Percentiles rank a stretch among this genome's conserved stretches.
Evolutionary conservation across 768 basidiomycete species (phyloP).

Genomic region (Cyathus striatus): DNA sequence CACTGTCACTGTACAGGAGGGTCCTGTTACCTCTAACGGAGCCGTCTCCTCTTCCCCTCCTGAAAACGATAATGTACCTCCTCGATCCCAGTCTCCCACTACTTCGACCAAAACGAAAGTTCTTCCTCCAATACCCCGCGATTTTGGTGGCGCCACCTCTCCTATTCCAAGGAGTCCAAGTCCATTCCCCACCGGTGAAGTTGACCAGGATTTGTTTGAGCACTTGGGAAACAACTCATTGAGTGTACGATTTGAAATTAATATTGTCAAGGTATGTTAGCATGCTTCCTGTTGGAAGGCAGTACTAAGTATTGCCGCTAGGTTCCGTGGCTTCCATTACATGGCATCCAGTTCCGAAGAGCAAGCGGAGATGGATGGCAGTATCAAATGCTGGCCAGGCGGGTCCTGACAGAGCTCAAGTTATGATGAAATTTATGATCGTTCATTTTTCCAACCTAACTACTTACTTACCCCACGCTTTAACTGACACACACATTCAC

Average conservation of each 20-base stretch:
- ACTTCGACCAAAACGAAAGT: constrained; percentile 56
- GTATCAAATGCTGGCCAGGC: constrained; percentile 91
- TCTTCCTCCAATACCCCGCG: constrained; percentile 78
- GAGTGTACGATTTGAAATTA: constrained; percentile 94
- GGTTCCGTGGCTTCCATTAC: constrained; percentile 90
- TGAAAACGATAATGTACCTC: constrained; percentile 10
- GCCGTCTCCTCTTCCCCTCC: constrained; percentile 5
- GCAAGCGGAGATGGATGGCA: constrained; percentile 92
- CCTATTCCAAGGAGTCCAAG: constrained; percentile 36
- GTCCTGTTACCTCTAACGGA: constrained; percentile 4
- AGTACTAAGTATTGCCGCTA: constrained; percentile 20
- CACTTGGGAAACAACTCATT: constrained; percentile 70
- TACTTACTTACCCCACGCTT: not conserved
- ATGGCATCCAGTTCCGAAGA: constrained; percentile 94
- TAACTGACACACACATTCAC: constrained; percentile 6
- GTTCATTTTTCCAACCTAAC: constrained; percentile 3
- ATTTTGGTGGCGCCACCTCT: constrained; percentile 37
- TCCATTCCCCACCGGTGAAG: constrained; percentile 61
- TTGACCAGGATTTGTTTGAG: constrained; percentile 67
- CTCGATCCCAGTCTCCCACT: constrained; percentile 25
- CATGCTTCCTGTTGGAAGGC: not conserved
- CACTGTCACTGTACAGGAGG: constrained; percentile 18
- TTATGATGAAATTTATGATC: constrained; percentile 40
- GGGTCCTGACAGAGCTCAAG: constrained; percentile 85
- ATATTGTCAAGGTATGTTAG: constrained; percentile 84